Conservation (phyloP, 2,329 filamentous ascomycete genomes). For the Phoma herbarum region DNA sequence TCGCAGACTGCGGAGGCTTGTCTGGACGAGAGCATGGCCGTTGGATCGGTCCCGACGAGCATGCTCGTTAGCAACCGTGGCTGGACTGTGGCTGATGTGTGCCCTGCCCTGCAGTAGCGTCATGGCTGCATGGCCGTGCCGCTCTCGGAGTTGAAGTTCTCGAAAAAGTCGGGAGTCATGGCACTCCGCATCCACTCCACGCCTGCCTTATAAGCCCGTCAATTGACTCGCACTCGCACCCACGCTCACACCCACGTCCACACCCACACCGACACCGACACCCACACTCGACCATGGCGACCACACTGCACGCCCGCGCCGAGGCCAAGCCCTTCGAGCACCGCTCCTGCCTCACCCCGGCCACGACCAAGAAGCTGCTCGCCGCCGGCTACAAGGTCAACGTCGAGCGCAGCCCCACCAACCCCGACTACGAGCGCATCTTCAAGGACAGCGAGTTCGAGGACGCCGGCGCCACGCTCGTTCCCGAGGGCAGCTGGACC, state of each 20-base stretch:
- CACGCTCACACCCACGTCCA: too few relatives aligned
- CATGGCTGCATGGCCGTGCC: slow-evolving; percentile 9
- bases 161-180: slow-evolving; percentile 35
- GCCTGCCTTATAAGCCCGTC: slow-evolving; percentile 7
- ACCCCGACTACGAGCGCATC: slow-evolving; percentile 52
- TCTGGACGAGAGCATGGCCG: neutral
- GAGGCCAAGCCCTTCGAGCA: slow-evolving; percentile 54
- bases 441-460: slow-evolving; percentile 54
- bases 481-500: slow-evolving; percentile 51
- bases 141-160: slow-evolving; percentile 18
- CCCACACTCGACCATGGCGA: slow-evolving; percentile 35
- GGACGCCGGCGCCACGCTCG: slow-evolving; percentile 50
- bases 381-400: slow-evolving; percentile 53
- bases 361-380: slow-evolving; percentile 52
- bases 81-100: neutral
- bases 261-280: too few relatives aligned
- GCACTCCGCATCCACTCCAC: slow-evolving; percentile 27
- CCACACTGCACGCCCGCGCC: slow-evolving; percentile 53
- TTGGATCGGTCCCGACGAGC: too few relatives aligned
- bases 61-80: neutral
- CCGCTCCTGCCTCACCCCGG: slow-evolving; percentile 52
- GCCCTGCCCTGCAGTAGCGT: slow-evolving; percentile 33
- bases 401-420: slow-evolving; percentile 52
- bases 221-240: too few relatives aligned
- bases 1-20: neutral